Evolutionary conservation across 116 monocot genomes (phyloP), one percentile per base, ranked within the genome.

Genomic region (Thalassia testudinum): DNA sequence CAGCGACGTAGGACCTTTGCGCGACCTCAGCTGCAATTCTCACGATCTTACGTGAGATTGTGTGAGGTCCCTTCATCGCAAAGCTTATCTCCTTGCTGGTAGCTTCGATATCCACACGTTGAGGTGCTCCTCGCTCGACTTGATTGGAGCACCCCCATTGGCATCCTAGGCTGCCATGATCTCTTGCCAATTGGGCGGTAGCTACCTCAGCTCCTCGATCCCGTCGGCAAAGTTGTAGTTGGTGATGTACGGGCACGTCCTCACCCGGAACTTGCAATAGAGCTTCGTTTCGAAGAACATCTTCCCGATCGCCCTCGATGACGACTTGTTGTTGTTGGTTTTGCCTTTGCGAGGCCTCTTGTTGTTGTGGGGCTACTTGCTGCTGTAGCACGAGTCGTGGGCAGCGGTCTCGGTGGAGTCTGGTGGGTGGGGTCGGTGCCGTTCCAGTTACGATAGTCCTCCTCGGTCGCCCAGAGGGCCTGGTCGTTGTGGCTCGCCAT

Each of bases 221-320:
- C 85, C 85, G 26, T 84, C 80, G 1, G 90, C 90, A 19, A 91
- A 91, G 57, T 83, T 91, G 66, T 84, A 91, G 59, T 81, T 91
- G 20, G 84, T 81, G 5, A 83, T 65, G 58, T 80, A 91, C 1
- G 84, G 84, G 70, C 90, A 91, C 20, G 80, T 85, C 23, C 90
- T 84, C 2, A 78, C 72, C 0, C 90, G 72, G 37, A 91, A 91
- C 44, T 83, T 91, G 62, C 90, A 84, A 68, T 84, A 91, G 7
- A 91, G 70, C 66, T 85, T 91, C 5, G 90, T 91, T 61, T 91
- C 84, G 61, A 91, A 91, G 75, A 91, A 91, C 85, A 91, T 91
- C 52, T 75, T 80, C 11, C 89, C 89, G 13, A 80, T 67, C 20
- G 77, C 77, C 13, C 70, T 75, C 5, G 89, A 82, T 42, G 3